Conservation (phyloP, 2,329 filamentous ascomycete species). For the Neonectria coccinea region DNA sequence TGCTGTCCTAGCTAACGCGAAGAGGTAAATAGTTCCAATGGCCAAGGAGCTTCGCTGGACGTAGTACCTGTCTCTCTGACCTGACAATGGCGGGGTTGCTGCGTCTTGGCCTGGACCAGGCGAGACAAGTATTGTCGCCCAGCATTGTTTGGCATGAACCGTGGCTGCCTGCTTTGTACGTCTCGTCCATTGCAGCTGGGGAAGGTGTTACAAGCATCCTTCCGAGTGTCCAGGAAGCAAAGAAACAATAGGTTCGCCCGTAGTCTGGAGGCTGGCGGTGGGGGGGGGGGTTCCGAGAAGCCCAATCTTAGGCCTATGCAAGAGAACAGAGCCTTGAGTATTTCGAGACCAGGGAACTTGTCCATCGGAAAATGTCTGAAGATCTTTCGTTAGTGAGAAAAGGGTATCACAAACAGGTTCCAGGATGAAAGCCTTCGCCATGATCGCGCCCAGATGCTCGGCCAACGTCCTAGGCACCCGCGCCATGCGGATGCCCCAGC, state of each 20-base stretch:
- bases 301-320: background rate
- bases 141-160: slow-evolving; percentile 35
- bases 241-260: slow-evolving; percentile 13
- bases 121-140: slow-evolving; percentile 29
- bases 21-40: background rate
- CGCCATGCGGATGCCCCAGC: background rate
- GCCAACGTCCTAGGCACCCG: background rate
- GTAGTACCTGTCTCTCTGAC: slow-evolving; percentile 6
- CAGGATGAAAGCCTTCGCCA: background rate
- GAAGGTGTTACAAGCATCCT: slow-evolving; percentile 33
- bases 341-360: background rate
- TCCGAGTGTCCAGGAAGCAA: slow-evolving; percentile 22
- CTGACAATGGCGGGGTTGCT: slow-evolving; percentile 5
- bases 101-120: slow-evolving; percentile 6
- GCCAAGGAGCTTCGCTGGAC: background rate
- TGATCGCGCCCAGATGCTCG: background rate
- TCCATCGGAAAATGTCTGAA: background rate
- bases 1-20: slow-evolving; percentile 9
- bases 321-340: background rate
- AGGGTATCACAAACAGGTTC: background rate
- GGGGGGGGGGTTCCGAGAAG: background rate
- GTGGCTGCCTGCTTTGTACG: slow-evolving; percentile 34
- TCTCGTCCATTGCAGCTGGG: slow-evolving; percentile 35
- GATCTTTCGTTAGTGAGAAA: background rate
- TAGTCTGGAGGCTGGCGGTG: background rate